phyloP scores from a whole-genome alignment of 2,329 filamentous ascomycete species.

The Penicillium sp. region DNA sequence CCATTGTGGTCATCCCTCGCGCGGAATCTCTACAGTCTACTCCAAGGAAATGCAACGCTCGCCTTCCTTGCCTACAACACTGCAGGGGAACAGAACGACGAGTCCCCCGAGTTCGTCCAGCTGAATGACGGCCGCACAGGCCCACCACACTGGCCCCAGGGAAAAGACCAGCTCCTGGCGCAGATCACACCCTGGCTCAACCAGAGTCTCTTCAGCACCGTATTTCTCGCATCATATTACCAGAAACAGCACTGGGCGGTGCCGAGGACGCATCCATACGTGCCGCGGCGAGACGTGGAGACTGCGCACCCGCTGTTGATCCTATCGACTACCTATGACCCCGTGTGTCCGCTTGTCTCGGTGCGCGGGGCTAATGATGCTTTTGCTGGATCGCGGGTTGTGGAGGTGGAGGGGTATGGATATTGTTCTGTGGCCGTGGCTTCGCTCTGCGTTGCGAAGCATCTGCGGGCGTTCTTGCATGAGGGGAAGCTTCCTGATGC shows the following conservation, averaged over 20 bases:
- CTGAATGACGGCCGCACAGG: conserved; percentile 9
- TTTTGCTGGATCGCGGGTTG: conserved; percentile 21
- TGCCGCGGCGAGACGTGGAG: conserved; percentile 12
- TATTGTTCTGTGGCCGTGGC: conserved; percentile 23
- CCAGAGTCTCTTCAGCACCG: background rate
- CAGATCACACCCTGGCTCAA: conserved; percentile 7
- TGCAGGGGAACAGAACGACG: background rate
- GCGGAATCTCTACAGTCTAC: background rate
- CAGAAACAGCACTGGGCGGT: conserved; percentile 10
- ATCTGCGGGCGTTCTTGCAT: conserved; percentile 19
- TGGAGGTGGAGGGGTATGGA: conserved; percentile 24
- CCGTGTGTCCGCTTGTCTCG: conserved; percentile 20
- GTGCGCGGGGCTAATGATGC: conserved; percentile 22
- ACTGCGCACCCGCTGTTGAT: conserved; percentile 23
- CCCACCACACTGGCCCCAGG: conserved; percentile 2
- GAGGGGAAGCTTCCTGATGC: conserved; percentile 18
- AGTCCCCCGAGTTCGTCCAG: background rate
- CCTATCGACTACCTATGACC: conserved; percentile 23
- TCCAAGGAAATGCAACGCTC: conserved; percentile 7
- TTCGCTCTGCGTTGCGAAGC: conserved; percentile 21
- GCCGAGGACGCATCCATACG: conserved; percentile 13
- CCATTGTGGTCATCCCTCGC: conserved; percentile 2
- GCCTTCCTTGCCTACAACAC: conserved; percentile 5
- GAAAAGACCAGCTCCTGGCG: background rate
- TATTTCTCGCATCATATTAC: background rate